phyloP scores from a whole-genome alignment of 306 rosid species.

The Geum urbanum region DNA sequence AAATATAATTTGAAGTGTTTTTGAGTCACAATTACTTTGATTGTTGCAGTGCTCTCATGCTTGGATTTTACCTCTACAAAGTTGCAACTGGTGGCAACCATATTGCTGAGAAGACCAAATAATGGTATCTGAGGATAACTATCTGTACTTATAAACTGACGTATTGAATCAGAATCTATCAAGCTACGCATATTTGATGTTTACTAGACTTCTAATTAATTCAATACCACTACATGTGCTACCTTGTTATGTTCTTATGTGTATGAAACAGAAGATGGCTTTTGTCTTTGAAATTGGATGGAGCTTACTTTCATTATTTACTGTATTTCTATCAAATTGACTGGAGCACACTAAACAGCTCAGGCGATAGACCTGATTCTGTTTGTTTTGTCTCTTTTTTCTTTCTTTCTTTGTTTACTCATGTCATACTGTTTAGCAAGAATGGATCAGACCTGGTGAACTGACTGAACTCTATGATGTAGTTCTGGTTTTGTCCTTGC shows the following conservation, averaged over 20 bases:
- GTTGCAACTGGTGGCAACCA: constrained; percentile 82
- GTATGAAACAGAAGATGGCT: constrained; percentile 6
- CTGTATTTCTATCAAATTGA: constrained; percentile 1
- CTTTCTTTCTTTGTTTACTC: no score
- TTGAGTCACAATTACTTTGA: constrained; percentile 7
- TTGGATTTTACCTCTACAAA: constrained; percentile 71
- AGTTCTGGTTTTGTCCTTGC: background rate
- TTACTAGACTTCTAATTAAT: constrained; percentile 4
- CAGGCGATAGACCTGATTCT: background rate
- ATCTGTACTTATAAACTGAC: constrained; percentile 4
- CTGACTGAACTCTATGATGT: background rate
- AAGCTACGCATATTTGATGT: constrained; percentile 1
- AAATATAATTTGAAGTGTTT: background rate
- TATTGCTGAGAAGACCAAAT: constrained; percentile 58
- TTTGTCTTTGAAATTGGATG: background rate
- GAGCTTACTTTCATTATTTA: background rate
- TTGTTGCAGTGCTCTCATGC: constrained; percentile 69
- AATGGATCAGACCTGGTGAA: background rate
- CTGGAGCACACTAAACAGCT: background rate
- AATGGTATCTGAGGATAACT: constrained; percentile 19
- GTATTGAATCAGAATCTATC: background rate
- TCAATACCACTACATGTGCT: background rate
- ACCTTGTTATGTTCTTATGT: constrained; percentile 9
- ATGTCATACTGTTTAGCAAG: no score
- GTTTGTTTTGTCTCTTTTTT: no score